Evolutionary conservation across 805 yeast genomes (phyloP), one percentile per base, ranked within the genome.

Genomic region (Saturnispora galanensis): DNA sequence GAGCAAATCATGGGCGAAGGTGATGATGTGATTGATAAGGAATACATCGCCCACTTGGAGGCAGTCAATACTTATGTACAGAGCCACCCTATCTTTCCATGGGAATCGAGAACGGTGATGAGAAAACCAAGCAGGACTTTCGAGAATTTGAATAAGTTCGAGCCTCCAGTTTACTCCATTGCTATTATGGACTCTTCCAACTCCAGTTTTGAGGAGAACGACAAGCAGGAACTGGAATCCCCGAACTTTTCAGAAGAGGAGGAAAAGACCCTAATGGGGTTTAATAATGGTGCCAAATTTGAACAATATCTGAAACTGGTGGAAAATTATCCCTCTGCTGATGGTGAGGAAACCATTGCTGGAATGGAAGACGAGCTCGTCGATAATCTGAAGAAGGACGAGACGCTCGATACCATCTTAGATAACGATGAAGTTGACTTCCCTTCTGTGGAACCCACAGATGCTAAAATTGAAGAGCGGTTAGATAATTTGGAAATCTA

Each of bases 51-150:
- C 17, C 31, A 21, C 11, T 31, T 29, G 11, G 39, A 48, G 28
- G 36, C 40, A 7, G 34, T 50, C 45, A 58, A 57, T 34, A 44
- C 42, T 11, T 59, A 59, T 43, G 59, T 56, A 11, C 35, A 40
- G 5, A 39, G 53, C 2, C 58, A 63, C 51, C 65, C 65, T 1
- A 58, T 63, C 18, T 64, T 64, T 56, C 68, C 68, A 28, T 64
- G 67, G 67, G 68, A 64, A 45, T 45, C 21, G n/a, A 31, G 41
- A 10, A 34, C 45, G 8, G 5, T 35, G 10, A 17, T 21, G 1
- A 26, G 35, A 8, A 40, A 35, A 10, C 42, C 52, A 10, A 45
- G 60, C 10, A 44, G 62, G 37, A 46, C 56, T 3, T 58, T 58
- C 35, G 31, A 38, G 12, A 48, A 51, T 39, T 38, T 47, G 15